phyloP scores from a whole-genome alignment of 352 stramenopile species.

The Pythium grandisporangium region DNA sequence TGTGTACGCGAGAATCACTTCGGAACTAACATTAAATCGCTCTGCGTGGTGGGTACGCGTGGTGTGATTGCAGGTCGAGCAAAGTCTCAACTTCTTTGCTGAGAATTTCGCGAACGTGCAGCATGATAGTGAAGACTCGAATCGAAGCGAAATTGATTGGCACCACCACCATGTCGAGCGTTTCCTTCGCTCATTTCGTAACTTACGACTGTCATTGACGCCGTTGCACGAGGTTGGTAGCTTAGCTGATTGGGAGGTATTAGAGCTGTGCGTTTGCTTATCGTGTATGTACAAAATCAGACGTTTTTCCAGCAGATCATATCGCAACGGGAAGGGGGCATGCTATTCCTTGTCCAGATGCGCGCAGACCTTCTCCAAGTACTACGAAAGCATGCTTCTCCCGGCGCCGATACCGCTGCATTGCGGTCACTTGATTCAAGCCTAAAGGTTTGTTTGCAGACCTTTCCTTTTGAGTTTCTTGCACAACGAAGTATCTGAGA shows the following conservation, averaged over 20 bases:
- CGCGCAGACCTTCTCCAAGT: slow-evolving; percentile 58
- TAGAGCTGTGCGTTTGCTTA: background rate
- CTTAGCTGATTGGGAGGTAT: background rate
- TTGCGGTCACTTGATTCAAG: slow-evolving; percentile 64
- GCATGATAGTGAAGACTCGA: slow-evolving; percentile 10
- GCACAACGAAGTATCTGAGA: too few species aligned
- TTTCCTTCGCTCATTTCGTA: slow-evolving; percentile 65
- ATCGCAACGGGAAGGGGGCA: slow-evolving; percentile 67
- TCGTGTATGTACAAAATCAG: slow-evolving; percentile 15
- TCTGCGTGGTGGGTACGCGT: background rate
- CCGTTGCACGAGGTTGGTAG: slow-evolving; percentile 49
- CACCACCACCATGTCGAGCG: slow-evolving; percentile 62
- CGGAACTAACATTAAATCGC: too few species aligned
- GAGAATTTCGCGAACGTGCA: slow-evolving; percentile 44
- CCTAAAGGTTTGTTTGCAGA: too few species aligned
- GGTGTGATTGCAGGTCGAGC: slow-evolving; percentile 20
- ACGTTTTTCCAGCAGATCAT: slow-evolving; percentile 81
- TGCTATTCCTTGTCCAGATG: slow-evolving; percentile 79
- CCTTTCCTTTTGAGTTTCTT: too few species aligned
- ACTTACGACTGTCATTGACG: slow-evolving; percentile 38
- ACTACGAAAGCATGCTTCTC: slow-evolving; percentile 37
- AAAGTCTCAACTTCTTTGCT: slow-evolving; percentile 43
- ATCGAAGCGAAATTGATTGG: slow-evolving; percentile 40
- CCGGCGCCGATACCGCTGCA: slow-evolving; percentile 27
- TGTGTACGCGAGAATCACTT: slow-evolving; percentile 1